phyloP scores from a whole-genome alignment of 495 filamentous ascomycete species.

The Daldinia decipiens region DNA sequence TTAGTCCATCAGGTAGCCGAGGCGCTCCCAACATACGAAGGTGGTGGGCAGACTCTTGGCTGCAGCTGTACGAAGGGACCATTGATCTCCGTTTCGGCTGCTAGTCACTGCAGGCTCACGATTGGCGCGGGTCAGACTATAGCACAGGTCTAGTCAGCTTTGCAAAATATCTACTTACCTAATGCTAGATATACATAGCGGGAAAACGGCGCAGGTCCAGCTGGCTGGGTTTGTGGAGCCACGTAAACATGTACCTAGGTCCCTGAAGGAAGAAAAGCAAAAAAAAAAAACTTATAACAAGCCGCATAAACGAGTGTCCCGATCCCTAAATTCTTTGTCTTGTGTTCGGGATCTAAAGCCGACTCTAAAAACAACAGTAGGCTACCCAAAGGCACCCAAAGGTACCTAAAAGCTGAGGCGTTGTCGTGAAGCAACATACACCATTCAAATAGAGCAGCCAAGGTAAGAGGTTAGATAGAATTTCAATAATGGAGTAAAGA shows the following conservation, averaged over 20 bases:
- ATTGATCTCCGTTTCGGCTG: conserved; percentile 24
- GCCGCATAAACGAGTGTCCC: background rate
- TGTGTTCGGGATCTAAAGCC: conserved; percentile 5
- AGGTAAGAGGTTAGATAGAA: conserved; percentile 17
- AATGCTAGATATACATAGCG: background rate
- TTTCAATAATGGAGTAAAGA: conserved; percentile 7
- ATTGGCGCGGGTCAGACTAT: conserved; percentile 12
- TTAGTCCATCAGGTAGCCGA: background rate
- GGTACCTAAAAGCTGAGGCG: background rate
- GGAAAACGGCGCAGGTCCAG: conserved; percentile 28
- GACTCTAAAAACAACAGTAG: conserved; percentile 1
- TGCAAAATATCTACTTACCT: conserved; percentile 7
- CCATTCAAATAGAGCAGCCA: background rate
- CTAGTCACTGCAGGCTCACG: conserved; percentile 24
- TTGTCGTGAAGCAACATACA: background rate
- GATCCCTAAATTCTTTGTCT: conserved; percentile 1
- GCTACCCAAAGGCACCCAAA: background rate
- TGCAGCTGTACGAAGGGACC: conserved; percentile 44
- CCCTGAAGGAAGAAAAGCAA: background rate
- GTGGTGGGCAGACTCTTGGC: conserved; percentile 34
- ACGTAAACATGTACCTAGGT: conserved; percentile 20
- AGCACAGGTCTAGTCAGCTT: background rate
- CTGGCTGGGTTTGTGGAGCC: conserved; percentile 30
- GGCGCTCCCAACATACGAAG: background rate
- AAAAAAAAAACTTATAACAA: background rate